Percentiles rank a stretch among this genome's conserved stretches.
phyloP scores from a whole-genome alignment of 129 eudicot species.

The Tagetes erecta region DNA sequence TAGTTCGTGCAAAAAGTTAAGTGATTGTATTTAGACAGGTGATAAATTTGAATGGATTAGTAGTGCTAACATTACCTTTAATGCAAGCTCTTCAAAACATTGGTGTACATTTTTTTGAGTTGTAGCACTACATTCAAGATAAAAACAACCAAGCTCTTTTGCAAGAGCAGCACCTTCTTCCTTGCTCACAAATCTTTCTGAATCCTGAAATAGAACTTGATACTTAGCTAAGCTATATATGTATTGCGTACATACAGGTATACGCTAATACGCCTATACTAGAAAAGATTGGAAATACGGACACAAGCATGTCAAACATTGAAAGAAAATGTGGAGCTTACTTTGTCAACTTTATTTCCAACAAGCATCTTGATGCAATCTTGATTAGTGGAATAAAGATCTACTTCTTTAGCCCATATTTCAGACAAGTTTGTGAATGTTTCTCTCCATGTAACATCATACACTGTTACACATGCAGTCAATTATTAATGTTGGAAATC shows the following conservation, averaged over 20 bases:
- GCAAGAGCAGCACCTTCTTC: constrained; percentile 92
- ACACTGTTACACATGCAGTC: constrained; percentile 45
- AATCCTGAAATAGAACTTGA: constrained; percentile 53
- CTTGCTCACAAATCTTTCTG: constrained; percentile 79
- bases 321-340: constrained; percentile 30
- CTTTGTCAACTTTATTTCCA: constrained; percentile 92
- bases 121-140: constrained; percentile 86
- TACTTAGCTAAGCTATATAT: neutral
- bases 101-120: constrained; percentile 80
- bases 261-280: neutral
- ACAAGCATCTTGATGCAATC: constrained; percentile 96
- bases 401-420: constrained; percentile 90
- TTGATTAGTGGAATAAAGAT: constrained; percentile 76
- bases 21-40: neutral
- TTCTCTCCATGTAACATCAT: constrained; percentile 90
- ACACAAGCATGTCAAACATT: constrained; percentile 12
- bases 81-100: constrained; percentile 82
- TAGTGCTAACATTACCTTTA: constrained; percentile 50
- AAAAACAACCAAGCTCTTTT: constrained; percentile 81
- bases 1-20: too few species aligned
- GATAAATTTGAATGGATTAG: neutral
- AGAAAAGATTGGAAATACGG: neutral
- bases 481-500: neutral
- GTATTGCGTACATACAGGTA: neutral
- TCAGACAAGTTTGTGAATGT: constrained; percentile 79